These are phyloP conservation scores for Cyclotella cryptica DNA, from an alignment of 108 stramenopile genomes.

Conservation along the genomic window DNA sequence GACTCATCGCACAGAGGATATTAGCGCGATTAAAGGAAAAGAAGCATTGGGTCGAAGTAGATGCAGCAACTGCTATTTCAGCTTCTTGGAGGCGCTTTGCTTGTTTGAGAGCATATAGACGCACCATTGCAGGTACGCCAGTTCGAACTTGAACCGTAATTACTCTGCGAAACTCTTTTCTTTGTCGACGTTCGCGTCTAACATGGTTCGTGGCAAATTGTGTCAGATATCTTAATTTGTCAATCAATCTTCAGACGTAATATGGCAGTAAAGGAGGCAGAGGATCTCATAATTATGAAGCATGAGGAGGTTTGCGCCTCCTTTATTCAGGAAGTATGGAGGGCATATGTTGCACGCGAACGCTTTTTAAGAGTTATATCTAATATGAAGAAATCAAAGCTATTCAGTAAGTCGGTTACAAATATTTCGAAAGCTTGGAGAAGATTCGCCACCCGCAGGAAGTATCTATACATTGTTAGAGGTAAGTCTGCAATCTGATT, in stretches of 20 bases:
- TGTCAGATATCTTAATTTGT: slow-evolving; percentile 2
- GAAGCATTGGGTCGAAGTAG: too few relatives aligned
- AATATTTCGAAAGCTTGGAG: background rate
- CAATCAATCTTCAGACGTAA: slow-evolving; percentile 9
- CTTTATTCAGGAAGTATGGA: background rate
- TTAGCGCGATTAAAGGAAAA: background rate
- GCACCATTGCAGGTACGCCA: slow-evolving; percentile 1
- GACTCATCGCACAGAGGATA: background rate
- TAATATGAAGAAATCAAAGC: background rate
- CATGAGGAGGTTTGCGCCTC: slow-evolving; percentile 5
- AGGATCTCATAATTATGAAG: background rate
- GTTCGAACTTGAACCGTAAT: too few relatives aligned
- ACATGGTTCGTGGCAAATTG: background rate
- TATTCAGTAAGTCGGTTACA: background rate
- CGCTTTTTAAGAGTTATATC: slow-evolving; percentile 4
- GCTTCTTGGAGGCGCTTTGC: background rate
- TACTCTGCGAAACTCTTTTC: background rate
- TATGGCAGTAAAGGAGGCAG: background rate
- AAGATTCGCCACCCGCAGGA: background rate
- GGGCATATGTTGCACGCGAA: background rate
- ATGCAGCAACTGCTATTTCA: background rate
- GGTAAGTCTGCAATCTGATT: background rate
- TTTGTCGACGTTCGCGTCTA: background rate
- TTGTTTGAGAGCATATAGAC: background rate
- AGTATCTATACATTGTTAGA: background rate